These are phyloP conservation scores for Porphyra umbilicalis DNA, from an alignment of 31 red algal genomes.

Conservation along the genomic window DNA sequence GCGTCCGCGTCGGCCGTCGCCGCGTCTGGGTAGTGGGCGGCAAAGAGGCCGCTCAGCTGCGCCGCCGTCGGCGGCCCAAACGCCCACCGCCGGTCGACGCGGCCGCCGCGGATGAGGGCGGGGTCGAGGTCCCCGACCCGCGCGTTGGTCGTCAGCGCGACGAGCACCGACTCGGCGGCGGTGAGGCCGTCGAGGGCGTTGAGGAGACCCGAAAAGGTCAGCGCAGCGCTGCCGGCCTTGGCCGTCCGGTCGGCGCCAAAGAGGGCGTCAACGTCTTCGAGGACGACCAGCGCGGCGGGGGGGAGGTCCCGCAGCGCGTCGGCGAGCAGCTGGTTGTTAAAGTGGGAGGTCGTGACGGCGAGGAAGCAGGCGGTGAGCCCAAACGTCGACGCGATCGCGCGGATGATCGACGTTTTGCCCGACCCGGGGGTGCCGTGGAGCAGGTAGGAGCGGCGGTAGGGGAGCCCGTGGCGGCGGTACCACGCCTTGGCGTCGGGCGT, in stretches of 20 bases:
- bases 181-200: conserved; percentile 73
- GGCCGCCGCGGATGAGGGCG: conserved; percentile 66
- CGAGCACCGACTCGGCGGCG: conserved; percentile 36
- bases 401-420: conserved; percentile 62
- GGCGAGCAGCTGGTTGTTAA: conserved; percentile 52
- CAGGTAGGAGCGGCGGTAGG: conserved; percentile 61
- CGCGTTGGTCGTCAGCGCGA: conserved; percentile 68
- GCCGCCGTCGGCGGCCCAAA: conserved; percentile 44
- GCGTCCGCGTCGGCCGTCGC: conserved; percentile 20
- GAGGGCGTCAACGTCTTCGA: conserved; percentile 76
- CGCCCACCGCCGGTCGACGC: conserved; percentile 61
- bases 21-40: conserved; percentile 49
- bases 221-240: conserved; percentile 3
- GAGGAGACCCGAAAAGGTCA: conserved; percentile 78
- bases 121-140: conserved; percentile 53
- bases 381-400: conserved; percentile 58
- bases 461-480: conserved; percentile 59
- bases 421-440: conserved; percentile 68
- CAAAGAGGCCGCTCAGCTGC: conserved; percentile 45
- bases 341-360: conserved; percentile 31
- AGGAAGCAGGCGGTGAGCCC: conserved; percentile 45
- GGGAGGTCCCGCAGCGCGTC: conserved; percentile 52
- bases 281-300: conserved; percentile 34
- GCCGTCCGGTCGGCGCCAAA: conserved; percentile 58
- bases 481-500: conserved; percentile 41